Evolutionary conservation across 768 basidiomycete species (phyloP).

Genomic region (Mycena belliarum): DNA sequence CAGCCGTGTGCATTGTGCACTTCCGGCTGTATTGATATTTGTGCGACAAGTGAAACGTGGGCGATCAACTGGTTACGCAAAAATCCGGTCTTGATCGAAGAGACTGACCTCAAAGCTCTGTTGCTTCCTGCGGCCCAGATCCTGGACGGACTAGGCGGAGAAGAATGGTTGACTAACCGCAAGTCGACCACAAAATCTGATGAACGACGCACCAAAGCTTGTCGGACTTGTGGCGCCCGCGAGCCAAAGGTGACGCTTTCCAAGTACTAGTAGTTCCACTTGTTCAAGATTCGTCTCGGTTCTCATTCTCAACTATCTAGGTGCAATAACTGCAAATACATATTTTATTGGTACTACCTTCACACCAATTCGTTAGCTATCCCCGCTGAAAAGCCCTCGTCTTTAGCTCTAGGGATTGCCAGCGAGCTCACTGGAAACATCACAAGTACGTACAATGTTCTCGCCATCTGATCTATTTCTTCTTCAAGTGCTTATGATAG

Average conservation of each 20-base stretch:
- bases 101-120: neutral
- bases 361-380: no score
- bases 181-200: constrained; percentile 18
- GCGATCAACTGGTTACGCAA: constrained; percentile 24
- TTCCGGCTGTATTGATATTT: neutral
- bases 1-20: no score
- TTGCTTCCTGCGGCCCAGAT: constrained; percentile 18
- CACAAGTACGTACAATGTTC: constrained; percentile 32
- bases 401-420: constrained; percentile 27
- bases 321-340: constrained; percentile 26
- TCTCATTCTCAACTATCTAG: no score
- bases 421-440: constrained; percentile 22
- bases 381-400: no score
- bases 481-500: no score
- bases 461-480: no score
- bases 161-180: constrained; percentile 20
- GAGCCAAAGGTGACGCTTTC: constrained; percentile 23
- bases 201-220: constrained; percentile 17
- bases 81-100: constrained; percentile 12
- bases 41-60: constrained; percentile 13
- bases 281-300: no score
- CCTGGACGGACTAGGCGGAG: constrained; percentile 20
- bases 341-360: constrained; percentile 30
- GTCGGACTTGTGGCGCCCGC: constrained; percentile 19
- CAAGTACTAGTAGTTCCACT: no score